A percentile compares a stretch with the other conserved stretches of the same genome.
Evolutionary conservation across 2,329 filamentous ascomycete genomes (phyloP).

Genomic region (Botryotinia narcissicola): DNA sequence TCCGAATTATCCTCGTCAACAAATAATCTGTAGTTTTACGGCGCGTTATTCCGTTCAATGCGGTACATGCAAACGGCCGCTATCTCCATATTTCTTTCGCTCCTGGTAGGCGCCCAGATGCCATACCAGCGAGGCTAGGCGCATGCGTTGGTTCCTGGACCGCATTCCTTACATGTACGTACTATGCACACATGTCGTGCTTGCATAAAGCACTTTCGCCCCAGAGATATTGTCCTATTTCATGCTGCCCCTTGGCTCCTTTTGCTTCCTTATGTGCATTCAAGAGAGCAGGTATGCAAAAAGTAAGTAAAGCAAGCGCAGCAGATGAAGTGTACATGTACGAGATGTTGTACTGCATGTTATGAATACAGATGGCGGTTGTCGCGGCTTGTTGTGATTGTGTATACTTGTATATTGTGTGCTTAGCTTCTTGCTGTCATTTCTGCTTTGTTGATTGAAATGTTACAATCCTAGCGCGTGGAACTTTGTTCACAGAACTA

Average conservation of each 20-base stretch:
- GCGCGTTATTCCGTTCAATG: not conserved
- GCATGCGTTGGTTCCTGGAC: not conserved
- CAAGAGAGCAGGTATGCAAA: not conserved
- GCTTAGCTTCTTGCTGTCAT: not conserved
- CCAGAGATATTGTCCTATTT: not conserved
- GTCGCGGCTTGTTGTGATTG: not conserved
- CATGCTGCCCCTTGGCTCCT: not conserved
- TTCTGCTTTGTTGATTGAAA: not conserved
- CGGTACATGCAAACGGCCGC: not conserved
- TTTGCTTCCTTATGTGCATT: not conserved
- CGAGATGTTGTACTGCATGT: not conserved
- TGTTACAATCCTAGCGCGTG: not conserved
- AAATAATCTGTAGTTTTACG: not conserved
- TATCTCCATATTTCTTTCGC: not conserved
- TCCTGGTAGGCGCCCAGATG: not conserved
- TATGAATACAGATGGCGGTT: not conserved
- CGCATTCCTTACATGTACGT: not conserved
- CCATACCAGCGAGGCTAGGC: not conserved
- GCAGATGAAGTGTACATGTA: not conserved
- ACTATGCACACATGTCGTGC: not conserved
- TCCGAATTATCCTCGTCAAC: not conserved
- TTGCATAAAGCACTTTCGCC: too few species aligned
- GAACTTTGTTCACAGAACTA: not conserved
- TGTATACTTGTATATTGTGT: not conserved
- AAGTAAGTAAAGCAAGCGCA: not conserved